Evolutionary conservation across 208 protist species (phyloP).

Genomic region (Acanthamoeba triangularis): DNA sequence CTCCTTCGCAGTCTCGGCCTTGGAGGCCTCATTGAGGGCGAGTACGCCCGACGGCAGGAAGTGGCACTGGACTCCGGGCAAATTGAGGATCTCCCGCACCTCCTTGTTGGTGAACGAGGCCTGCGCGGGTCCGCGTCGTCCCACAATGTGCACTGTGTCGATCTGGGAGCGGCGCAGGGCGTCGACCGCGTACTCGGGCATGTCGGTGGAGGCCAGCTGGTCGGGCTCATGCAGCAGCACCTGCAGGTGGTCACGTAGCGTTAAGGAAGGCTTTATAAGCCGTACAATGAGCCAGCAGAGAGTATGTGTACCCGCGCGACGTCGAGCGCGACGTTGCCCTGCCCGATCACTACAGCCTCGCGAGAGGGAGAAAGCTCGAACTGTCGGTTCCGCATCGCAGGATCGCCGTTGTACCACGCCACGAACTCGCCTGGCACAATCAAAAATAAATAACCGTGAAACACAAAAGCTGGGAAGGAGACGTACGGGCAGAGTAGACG

Average conservation of each 20-base stretch:
- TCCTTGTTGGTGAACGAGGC: conserved; percentile 97
- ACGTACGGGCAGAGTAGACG: conserved; percentile 58
- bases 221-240: conserved; percentile 90
- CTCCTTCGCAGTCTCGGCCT: not conserved
- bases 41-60: conserved; percentile 34
- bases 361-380: conserved; percentile 9
- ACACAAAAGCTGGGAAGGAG: no score
- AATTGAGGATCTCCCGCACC: conserved; percentile 94
- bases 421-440: conserved; percentile 96
- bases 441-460: no score
- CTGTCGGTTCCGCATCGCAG: conserved; percentile 76
- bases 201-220: conserved; percentile 95
- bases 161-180: conserved; percentile 93
- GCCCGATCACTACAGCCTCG: conserved; percentile 91
- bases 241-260: not conserved
- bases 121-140: conserved; percentile 94
- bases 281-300: not conserved
- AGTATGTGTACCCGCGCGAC: conserved; percentile 91
- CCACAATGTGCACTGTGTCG: conserved; percentile 93
- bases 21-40: conserved; percentile 35
- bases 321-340: conserved; percentile 98
- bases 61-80: conserved; percentile 13
- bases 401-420: conserved; percentile 97
- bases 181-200: conserved; percentile 93
- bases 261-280: no score